Percentiles rank a stretch among this genome's conserved stretches.
These are phyloP conservation scores for Lactarius psammicola DNA, from an alignment of 768 basidiomycete species.

Conservation along the genomic window DNA sequence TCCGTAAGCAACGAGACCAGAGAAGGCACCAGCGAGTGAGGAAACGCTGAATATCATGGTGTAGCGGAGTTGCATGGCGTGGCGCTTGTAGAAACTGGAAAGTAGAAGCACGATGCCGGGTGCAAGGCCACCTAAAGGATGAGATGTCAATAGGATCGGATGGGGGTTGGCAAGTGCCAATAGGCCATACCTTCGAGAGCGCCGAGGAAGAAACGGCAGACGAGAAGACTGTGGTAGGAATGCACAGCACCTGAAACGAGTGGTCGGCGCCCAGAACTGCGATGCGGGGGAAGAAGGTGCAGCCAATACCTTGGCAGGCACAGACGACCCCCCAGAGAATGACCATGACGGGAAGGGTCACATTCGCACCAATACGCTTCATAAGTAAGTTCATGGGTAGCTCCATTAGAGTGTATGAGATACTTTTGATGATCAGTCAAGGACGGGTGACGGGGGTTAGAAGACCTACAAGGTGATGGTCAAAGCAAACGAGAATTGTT, in stretches of 20 bases:
- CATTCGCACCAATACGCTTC: too few species aligned
- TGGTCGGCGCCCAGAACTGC: neutral
- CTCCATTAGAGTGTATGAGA: too few species aligned
- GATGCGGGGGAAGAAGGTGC: neutral
- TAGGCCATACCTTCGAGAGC: constrained; percentile 50
- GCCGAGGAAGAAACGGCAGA: constrained; percentile 50
- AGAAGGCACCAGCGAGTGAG: constrained; percentile 56
- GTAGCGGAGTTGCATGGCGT: constrained; percentile 35
- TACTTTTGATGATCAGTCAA: too few species aligned
- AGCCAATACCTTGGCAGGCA: too few species aligned
- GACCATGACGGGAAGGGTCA: too few species aligned
- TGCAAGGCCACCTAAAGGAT: constrained; percentile 43
- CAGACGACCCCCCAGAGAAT: too few species aligned
- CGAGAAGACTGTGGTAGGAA: constrained; percentile 52
- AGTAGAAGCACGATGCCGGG: constrained; percentile 35
- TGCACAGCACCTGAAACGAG: constrained; percentile 42
- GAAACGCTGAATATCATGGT: constrained; percentile 44
- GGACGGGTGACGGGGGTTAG: constrained; percentile 1
- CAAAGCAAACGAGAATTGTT: neutral
- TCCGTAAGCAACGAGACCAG: constrained; percentile 59
- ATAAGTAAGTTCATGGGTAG: too few species aligned
- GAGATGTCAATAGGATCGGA: neutral
- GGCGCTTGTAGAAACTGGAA: constrained; percentile 32
- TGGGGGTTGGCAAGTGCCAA: neutral
- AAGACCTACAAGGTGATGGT: constrained; percentile 22